Percentiles rank a stretch among this genome's conserved stretches.
phyloP scores from a whole-genome alignment of 2,329 filamentous ascomycete genomes.

The Aspergillus thermomutatus region DNA sequence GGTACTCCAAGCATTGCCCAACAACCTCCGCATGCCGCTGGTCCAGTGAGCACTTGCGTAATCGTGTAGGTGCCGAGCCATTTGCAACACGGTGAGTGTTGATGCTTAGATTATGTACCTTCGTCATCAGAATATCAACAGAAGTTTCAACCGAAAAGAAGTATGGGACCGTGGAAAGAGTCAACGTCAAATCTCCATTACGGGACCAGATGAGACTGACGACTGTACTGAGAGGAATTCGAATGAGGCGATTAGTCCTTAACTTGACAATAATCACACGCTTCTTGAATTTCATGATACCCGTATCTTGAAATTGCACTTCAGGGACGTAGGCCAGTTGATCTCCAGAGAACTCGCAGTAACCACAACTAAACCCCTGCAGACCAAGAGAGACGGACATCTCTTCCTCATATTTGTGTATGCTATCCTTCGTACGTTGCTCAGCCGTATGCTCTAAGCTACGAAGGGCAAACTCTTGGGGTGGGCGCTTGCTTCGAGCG shows the following conservation, averaged over 20 bases:
- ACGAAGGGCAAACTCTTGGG: conserved; percentile 36
- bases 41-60: conserved; percentile 6
- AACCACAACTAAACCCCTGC: conserved; percentile 43
- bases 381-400: conserved; percentile 4
- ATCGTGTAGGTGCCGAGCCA: background rate
- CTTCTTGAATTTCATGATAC: conserved; percentile 41
- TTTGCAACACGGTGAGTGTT: background rate
- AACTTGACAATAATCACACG: conserved; percentile 42
- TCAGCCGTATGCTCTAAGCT: conserved; percentile 33
- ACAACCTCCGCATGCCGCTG: conserved; percentile 6
- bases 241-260: conserved; percentile 33
- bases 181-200: conserved; percentile 45
- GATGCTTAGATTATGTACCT: background rate
- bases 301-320: conserved; percentile 10
- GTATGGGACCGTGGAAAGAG: conserved; percentile 51
- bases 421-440: conserved; percentile 10
- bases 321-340: conserved; percentile 42
- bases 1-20: conserved; percentile 46
- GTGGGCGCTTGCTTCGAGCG: conserved; percentile 33
- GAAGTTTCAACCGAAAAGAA: conserved; percentile 38
- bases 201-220: conserved; percentile 45
- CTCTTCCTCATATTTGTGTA: conserved; percentile 15
- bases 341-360: conserved; percentile 40
- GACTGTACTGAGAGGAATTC: conserved; percentile 51
- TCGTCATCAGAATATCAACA: background rate